Evolutionary conservation across 2,329 filamentous ascomycete genomes (phyloP).

Genomic region (Botryosphaeria dothidea): DNA sequence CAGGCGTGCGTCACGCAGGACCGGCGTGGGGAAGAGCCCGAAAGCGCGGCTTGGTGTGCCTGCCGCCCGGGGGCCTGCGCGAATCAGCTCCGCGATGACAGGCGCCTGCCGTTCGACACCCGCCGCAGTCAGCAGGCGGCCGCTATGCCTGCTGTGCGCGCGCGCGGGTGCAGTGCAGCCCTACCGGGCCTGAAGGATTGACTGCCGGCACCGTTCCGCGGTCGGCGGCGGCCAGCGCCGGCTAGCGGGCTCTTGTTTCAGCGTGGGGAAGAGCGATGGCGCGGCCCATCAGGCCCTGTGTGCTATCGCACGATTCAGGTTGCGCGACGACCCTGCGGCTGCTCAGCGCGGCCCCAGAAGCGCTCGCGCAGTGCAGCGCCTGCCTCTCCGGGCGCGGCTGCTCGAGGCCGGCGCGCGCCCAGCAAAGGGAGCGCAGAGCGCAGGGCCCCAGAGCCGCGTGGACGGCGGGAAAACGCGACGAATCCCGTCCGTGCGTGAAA

Average conservation of each 20-base stretch:
- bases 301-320: not conserved
- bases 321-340: not conserved
- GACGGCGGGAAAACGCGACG: not conserved
- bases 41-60: constrained; percentile 9
- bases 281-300: not conserved
- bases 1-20: constrained; percentile 16
- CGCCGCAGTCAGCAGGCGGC: constrained; percentile 1
- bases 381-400: not conserved
- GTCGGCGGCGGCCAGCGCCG: not conserved
- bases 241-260: not conserved
- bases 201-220: not conserved
- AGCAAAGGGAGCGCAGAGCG: not conserved
- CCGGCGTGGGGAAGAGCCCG: constrained; percentile 14
- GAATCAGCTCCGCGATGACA: not conserved
- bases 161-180: not conserved
- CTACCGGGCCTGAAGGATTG: not conserved
- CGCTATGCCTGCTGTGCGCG: not conserved
- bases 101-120: not conserved
- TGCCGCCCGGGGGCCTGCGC: not conserved
- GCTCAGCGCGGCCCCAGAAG: not conserved
- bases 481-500: not conserved
- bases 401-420: not conserved
- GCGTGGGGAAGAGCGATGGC: not conserved
- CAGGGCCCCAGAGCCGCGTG: not conserved
- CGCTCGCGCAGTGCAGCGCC: not conserved